Conservation (phyloP, 805 yeast genomes). For the Sungouiella thailandica region DNA sequence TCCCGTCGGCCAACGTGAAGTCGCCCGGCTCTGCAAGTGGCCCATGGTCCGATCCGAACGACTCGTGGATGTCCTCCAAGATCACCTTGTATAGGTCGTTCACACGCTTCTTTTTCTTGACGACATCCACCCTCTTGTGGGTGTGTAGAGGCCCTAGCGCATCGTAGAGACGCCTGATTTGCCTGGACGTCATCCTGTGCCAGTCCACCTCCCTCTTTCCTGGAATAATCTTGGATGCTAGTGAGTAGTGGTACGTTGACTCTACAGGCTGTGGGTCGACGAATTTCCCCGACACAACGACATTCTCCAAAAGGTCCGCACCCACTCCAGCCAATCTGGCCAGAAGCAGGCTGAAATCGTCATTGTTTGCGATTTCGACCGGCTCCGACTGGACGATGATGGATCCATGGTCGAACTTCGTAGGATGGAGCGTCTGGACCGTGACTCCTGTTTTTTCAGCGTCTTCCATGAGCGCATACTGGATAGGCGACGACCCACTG, state of each 20-base stretch:
- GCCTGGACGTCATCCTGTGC: constrained; percentile 30
- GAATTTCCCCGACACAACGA: constrained; percentile 32
- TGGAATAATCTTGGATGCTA: constrained; percentile 54
- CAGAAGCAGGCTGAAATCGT: constrained; percentile 43
- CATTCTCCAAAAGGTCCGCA: constrained; percentile 48
- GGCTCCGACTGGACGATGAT: constrained; percentile 55
- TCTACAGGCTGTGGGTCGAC: not conserved
- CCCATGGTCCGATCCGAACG: not conserved
- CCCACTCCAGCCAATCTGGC: constrained; percentile 56
- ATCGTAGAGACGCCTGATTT: constrained; percentile 39
- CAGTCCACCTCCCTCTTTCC: constrained; percentile 44
- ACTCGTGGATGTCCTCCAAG: constrained; percentile 33
- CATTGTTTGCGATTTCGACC: constrained; percentile 35
- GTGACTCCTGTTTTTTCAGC: constrained; percentile 75
- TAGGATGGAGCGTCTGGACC: constrained; percentile 85
- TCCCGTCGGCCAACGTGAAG: constrained; percentile 14
- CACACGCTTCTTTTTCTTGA: constrained; percentile 27
- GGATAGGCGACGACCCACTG: constrained; percentile 89
- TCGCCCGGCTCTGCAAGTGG: constrained; percentile 18
- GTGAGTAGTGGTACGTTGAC: constrained; percentile 27
- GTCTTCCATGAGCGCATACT: constrained; percentile 63
- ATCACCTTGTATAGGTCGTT: constrained; percentile 37
- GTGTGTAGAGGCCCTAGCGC: constrained; percentile 57
- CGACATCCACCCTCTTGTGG: constrained; percentile 30
- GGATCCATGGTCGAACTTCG: constrained; percentile 75